Evolutionary conservation across 345 rosid genomes (phyloP), one percentile per base, ranked within the genome.

Genomic region (Theobroma cacao): DNA sequence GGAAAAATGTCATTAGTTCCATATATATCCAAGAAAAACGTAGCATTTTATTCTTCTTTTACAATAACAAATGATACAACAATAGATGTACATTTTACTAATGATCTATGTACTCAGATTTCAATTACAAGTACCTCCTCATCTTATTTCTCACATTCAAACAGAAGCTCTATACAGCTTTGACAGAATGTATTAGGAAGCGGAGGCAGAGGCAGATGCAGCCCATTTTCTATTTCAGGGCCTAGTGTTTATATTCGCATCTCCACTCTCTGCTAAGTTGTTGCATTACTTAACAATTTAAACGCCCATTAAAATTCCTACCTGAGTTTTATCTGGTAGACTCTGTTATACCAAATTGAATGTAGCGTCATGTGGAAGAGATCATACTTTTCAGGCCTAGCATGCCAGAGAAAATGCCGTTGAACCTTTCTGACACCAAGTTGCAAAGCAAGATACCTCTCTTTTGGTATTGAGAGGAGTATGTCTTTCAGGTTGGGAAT

Each of bases 321-420:
- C 75, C 95, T 83, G 24, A 78, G 92, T 77, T 95, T 93, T 40
- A 87, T 88, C 85, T 95, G 98, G 80, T 87, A 82, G 78, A 95
- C 96, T 86, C 94, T 83, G 73, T 93, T 93, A 78, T 95, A 79
- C 98, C 99, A 95, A 65, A 95, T 86, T 1, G 98, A 93, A 80
- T 95, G 98, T 66, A 93, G 94, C 52, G 93, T 91, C 99, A 95
- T 93, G 86, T 91, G 85, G 80, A 95, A 95, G 60, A 95, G 85
- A 87, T 95, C 99, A 15, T 93, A 91, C 85, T 86, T 95, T 80
- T 88, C 73, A 0, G 99, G 98, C 82, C 81, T 89, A 14, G 89
- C 87, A 80, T 95, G 98, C 98, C 99, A 95, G 5, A 93, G 90
- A 78, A 93, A 93, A 88, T 93, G 98, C 43, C 88, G 84, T 71